These are phyloP conservation scores for Phytophthora sp. DNA, from an alignment of 352 stramenopile species.

Conservation along the genomic window DNA sequence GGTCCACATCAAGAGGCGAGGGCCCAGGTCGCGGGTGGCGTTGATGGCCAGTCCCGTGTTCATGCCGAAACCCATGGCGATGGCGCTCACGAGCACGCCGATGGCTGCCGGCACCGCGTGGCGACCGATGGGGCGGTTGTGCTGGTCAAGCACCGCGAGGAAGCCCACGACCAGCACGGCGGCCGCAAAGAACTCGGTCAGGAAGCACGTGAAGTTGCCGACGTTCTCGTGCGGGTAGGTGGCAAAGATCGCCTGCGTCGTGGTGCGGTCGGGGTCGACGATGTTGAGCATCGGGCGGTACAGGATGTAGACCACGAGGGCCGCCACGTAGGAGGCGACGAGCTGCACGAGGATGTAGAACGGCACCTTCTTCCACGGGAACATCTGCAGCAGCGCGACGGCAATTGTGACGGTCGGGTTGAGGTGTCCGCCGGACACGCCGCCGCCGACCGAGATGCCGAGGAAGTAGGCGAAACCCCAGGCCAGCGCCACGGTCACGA, in stretches of 20 bases:
- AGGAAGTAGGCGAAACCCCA: constrained; percentile 69
- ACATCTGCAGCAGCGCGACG: constrained; percentile 43
- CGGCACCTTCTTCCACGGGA: constrained; percentile 53
- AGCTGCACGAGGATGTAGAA: constrained; percentile 51
- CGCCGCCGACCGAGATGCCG: constrained; percentile 46
- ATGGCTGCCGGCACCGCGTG: constrained; percentile 77
- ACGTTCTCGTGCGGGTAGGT: constrained; percentile 43
- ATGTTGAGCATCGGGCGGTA: constrained; percentile 55
- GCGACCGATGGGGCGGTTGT: constrained; percentile 73
- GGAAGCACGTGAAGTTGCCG: constrained; percentile 39
- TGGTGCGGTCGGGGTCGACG: constrained; percentile 40
- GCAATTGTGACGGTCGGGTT: constrained; percentile 61
- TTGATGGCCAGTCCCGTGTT: constrained; percentile 85
- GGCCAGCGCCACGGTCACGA: constrained; percentile 54
- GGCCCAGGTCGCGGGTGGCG: constrained; percentile 69
- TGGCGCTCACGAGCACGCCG: constrained; percentile 70
- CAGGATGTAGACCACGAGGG: constrained; percentile 47
- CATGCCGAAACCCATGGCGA: constrained; percentile 79
- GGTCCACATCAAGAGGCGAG: constrained; percentile 67
- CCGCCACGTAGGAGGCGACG: constrained; percentile 43
- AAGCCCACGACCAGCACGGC: constrained; percentile 68
- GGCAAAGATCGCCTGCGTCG: constrained; percentile 42
- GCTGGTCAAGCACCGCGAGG: constrained; percentile 71
- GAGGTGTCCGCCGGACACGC: constrained; percentile 56
- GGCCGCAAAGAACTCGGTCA: constrained; percentile 43